Base-by-base conservation (phyloP, 1,284 basidiomycete species). In the Fomitopsis pinicola region DNA sequence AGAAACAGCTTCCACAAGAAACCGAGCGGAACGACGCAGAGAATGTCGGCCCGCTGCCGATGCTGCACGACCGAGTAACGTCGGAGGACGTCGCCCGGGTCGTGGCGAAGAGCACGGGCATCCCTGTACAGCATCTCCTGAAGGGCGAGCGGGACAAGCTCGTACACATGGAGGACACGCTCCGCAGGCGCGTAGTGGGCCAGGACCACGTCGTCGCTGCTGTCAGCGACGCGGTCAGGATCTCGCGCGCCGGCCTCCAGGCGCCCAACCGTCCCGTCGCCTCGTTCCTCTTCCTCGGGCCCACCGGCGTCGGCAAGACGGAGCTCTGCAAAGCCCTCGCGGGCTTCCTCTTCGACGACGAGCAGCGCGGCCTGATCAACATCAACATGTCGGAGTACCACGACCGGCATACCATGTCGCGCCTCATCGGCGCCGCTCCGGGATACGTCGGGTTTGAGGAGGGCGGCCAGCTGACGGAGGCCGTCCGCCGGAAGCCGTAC, bases 361-460 rank as follows among this genome's bases (percentile, higher is more conserved):
- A 95, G 70, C 86, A 89, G 64, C 79, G 91, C 42, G 92, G 93
- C 19, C 72, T 97, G 89, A 92, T 96, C 65, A 92, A 89, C 65
- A 91, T 96, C 73, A 95, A 95, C 71, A 95, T 95, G 92, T 93
- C 90, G 10, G 93, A 96, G 82, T 95, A 92, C 71, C 92, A 94
- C 65, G 94, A 96, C 67, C 84, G 92, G 62, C 93, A 97, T 70
- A 95, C 93, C 0, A 90, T 97, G 45, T 94, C 93, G 1, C 83
- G 94, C 2, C 78, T 97, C 19, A 93, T 97, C 57, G 95, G 95
- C 63, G 92, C 95, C 0, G 92, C 94, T 0, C 93, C 94, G 5
- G 94, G 95, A 7, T 97, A 96, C 69, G 89, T 98, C 19, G 97
- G 96, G 2, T 94, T 94, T 69, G 94, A 98, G 69, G 93, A 97